A percentile compares a stretch with the other conserved stretches of the same genome.
These are phyloP conservation scores for Trypanosoma rangeli DNA, from an alignment of 208 protist species.

Conservation along the genomic window DNA sequence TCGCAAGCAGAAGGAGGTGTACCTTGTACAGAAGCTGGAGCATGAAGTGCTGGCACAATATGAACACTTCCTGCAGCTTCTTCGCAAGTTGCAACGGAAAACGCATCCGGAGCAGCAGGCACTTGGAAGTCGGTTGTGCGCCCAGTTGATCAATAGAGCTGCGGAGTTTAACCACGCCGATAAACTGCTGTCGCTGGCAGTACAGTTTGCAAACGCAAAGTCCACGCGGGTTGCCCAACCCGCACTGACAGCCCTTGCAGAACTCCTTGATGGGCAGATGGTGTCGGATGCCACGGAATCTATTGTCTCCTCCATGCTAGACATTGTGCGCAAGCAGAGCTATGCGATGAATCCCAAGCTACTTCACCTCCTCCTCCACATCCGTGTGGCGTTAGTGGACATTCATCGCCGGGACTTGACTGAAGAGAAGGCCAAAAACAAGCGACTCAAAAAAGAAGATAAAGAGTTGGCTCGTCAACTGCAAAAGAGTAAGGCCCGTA, in stretches of 20 bases:
- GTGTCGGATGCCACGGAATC: slow-evolving; percentile 85
- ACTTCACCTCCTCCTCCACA: slow-evolving; percentile 83
- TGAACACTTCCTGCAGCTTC: slow-evolving; percentile 91
- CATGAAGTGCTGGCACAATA: slow-evolving; percentile 91
- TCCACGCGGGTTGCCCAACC: slow-evolving; percentile 87
- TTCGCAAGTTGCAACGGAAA: slow-evolving; percentile 83
- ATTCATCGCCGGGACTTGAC: slow-evolving; percentile 87
- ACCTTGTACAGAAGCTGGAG: slow-evolving; percentile 88
- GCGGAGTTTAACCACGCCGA: slow-evolving; percentile 91
- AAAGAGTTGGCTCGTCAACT: slow-evolving; percentile 91
- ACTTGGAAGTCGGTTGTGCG: slow-evolving; percentile 88
- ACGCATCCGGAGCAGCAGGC: slow-evolving; percentile 91
- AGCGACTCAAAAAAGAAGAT: slow-evolving; percentile 89
- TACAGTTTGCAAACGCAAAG: slow-evolving; percentile 89
- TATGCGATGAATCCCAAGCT: slow-evolving; percentile 93
- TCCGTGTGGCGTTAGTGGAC: slow-evolving; percentile 92
- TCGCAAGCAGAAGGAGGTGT: slow-evolving; percentile 91
- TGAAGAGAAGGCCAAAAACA: slow-evolving; percentile 92
- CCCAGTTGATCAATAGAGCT: slow-evolving; percentile 63
- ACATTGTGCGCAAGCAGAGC: slow-evolving; percentile 89
- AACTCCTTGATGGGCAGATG: slow-evolving; percentile 86
- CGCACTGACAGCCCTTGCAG: slow-evolving; percentile 66
- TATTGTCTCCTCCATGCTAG: slow-evolving; percentile 74
- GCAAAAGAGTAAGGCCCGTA: slow-evolving; percentile 90
- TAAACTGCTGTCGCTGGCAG: slow-evolving; percentile 68